phyloP scores from a whole-genome alignment of 73 alveolate species.

The Paramecium biaurelia region DNA sequence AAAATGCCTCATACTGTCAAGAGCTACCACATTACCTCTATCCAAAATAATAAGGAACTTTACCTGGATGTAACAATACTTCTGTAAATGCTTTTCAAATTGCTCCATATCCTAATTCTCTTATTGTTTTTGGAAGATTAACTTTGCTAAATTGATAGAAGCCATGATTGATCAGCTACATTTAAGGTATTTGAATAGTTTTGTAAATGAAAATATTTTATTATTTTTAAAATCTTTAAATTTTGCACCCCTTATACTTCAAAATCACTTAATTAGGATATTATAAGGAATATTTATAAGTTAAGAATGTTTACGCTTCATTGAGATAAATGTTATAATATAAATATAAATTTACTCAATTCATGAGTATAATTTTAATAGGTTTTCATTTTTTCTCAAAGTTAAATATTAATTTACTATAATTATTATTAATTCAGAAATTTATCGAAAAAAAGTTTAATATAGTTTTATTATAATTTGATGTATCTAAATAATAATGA shows the following conservation, averaged over 20 bases:
- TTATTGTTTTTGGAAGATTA: neutral
- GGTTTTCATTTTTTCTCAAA: too few species aligned
- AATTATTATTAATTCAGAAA: too few species aligned
- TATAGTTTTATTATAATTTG: too few species aligned
- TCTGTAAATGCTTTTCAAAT: conserved; percentile 27
- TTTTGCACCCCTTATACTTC: neutral
- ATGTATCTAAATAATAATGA: too few species aligned
- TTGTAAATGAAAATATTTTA: neutral
- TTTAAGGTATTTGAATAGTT: neutral
- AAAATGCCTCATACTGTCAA: neutral
- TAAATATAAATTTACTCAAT: neutral
- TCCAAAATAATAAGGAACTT: neutral
- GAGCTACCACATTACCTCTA: conserved; percentile 2
- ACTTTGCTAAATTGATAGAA: neutral
- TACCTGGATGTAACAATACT: neutral
- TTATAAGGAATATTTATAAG: neutral
- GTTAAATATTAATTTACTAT: too few species aligned
- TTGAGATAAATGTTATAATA: neutral
- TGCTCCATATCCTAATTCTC: conserved; percentile 36
- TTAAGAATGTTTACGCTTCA: neutral
- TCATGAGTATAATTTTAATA: neutral
- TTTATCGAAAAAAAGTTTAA: too few species aligned
- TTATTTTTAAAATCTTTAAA: neutral
- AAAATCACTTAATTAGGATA: neutral
- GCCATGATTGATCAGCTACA: neutral